A percentile compares a stretch with the other conserved stretches of the same genome.
These are phyloP conservation scores for Podosphaera aphanis DNA, from an alignment of 2,329 filamentous ascomycete genomes.

Conservation along the genomic window DNA sequence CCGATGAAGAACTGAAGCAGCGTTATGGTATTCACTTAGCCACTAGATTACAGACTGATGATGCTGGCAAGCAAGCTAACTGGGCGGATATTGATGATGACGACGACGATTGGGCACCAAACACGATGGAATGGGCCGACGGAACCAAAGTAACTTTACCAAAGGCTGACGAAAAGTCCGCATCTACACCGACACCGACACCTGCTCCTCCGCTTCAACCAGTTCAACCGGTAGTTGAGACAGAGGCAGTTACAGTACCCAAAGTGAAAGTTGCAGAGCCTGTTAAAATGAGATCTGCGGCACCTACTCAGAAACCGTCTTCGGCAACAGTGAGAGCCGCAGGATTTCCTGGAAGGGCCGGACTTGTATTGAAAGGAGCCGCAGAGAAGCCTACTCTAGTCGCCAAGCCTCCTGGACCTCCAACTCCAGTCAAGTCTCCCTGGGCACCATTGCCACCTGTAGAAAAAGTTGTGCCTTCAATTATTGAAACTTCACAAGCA, in stretches of 20 bases:
- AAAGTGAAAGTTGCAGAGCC: conserved; percentile 11
- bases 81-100: conserved; percentile 84
- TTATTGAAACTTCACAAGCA: conserved; percentile 29
- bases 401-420: conserved; percentile 42
- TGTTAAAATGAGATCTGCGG: conserved; percentile 14
- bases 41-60: conserved; percentile 52
- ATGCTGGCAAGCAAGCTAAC: conserved; percentile 50
- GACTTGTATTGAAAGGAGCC: conserved; percentile 40
- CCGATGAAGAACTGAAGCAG: conserved; percentile 63
- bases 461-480: conserved; percentile 51
- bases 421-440: conserved; percentile 61
- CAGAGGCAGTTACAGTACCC: conserved; percentile 1
- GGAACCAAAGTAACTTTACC: conserved; percentile 61
- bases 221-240: background rate
- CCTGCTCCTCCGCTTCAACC: conserved; percentile 10
- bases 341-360: conserved; percentile 22
- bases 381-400: conserved; percentile 51
- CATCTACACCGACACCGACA: too few species aligned
- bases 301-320: conserved; percentile 10
- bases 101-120: conserved; percentile 68
- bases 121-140: conserved; percentile 71
- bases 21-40: conserved; percentile 74
- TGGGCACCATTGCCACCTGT: conserved; percentile 76
- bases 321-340: conserved; percentile 13
- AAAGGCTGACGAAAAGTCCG: conserved; percentile 34